These are phyloP conservation scores for Larix kaempferi DNA, from an alignment of 75 land plant genomes.

Conservation along the genomic window DNA sequence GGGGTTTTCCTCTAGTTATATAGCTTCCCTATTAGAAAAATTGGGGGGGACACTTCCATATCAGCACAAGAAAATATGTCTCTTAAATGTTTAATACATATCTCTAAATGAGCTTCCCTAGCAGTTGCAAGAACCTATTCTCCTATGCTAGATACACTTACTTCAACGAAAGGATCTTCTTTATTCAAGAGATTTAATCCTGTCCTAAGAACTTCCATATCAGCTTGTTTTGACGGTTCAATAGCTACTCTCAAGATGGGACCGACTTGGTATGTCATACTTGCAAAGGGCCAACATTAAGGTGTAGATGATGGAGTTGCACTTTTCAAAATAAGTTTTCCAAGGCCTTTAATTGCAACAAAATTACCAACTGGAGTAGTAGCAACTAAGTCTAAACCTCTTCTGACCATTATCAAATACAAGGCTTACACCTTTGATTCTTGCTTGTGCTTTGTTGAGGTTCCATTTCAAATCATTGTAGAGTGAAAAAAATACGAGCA, in stretches of 20 bases:
- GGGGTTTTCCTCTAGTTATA: conserved; percentile 39
- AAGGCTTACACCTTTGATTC: conserved; percentile 74
- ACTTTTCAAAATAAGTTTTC: conserved; percentile 79
- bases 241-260: conserved; percentile 90
- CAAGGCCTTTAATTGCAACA: conserved; percentile 87
- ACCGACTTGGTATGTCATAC: conserved; percentile 83
- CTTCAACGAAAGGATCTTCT: conserved; percentile 97
- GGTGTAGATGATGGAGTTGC: conserved; percentile 81
- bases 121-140: conserved; percentile 19
- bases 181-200: conserved; percentile 75
- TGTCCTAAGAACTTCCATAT: conserved; percentile 70
- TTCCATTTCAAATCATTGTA: conserved; percentile 72
- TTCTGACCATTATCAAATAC: conserved; percentile 96
- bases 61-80: conserved; percentile 82
- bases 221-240: conserved; percentile 84
- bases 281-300: conserved; percentile 81
- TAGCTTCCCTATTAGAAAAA: conserved; percentile 80
- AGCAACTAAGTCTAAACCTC: conserved; percentile 64
- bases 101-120: conserved; percentile 93
- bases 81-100: conserved; percentile 85
- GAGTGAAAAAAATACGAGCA: conserved; percentile 77
- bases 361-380: conserved; percentile 72
- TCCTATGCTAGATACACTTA: conserved; percentile 18
- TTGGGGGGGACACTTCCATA: conserved; percentile 82
- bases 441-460: conserved; percentile 59